Conservation (phyloP, 768 basidiomycete species). For the Leucocoprinus leucothites region DNA sequence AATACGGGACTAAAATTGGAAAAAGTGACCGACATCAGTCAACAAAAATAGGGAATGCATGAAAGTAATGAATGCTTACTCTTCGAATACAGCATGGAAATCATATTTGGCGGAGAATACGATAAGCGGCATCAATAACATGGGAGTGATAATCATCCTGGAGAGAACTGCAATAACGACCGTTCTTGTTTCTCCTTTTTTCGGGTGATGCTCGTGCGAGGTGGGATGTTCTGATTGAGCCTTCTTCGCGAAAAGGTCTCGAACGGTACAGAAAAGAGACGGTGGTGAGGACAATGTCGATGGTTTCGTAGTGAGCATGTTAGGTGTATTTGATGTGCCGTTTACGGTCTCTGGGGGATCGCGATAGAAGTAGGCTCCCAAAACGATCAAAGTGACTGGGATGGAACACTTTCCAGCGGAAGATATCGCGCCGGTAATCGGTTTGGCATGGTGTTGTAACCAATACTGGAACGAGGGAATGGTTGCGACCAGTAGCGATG, state of each 20-base stretch:
- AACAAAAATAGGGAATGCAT: conserved; percentile 5
- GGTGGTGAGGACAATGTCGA: background rate
- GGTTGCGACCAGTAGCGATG: conserved; percentile 75
- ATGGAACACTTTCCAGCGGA: conserved; percentile 76
- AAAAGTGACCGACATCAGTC: background rate
- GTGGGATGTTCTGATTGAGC: background rate
- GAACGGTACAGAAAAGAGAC: background rate
- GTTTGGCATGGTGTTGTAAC: conserved; percentile 60
- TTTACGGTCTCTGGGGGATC: conserved; percentile 22
- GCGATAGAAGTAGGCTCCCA: conserved; percentile 88
- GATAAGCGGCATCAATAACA: conserved; percentile 75
- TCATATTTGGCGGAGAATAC: conserved; percentile 56
- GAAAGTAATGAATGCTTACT: conserved; percentile 47
- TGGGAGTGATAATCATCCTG: conserved; percentile 85
- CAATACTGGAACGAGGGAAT: conserved; percentile 70
- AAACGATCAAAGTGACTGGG: conserved; percentile 85
- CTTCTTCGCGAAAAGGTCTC: background rate
- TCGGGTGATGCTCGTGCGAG: conserved; percentile 10
- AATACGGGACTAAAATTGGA: conserved; percentile 67
- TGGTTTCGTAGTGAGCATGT: background rate
- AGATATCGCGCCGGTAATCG: conserved; percentile 65
- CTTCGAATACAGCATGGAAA: conserved; percentile 63
- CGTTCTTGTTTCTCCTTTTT: conserved; percentile 73
- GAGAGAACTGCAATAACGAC: conserved; percentile 79
- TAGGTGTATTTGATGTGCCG: background rate